These are phyloP conservation scores for Lolium rigidum DNA, from an alignment of 176 grass and related monocot species.

Conservation along the genomic window DNA sequence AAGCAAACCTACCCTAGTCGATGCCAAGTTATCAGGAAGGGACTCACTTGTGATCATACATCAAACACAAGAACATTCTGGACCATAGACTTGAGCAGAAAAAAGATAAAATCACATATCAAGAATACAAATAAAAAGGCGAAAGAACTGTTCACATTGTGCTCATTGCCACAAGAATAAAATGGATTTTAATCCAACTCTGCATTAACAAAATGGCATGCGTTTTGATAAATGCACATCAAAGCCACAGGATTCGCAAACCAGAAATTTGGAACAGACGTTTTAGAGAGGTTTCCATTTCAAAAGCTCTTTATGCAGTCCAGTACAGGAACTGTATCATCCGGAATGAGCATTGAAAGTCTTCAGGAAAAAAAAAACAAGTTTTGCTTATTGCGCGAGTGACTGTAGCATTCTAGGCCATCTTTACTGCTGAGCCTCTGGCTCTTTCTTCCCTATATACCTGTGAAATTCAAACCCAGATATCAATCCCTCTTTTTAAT, in stretches of 20 bases:
- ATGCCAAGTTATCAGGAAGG: neutral
- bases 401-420: neutral
- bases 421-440: slow-evolving; percentile 57
- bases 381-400: slow-evolving; percentile 25
- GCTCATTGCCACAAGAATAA: neutral
- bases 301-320: neutral
- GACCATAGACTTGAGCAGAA: neutral
- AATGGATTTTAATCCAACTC: neutral
- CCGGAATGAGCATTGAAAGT: slow-evolving; percentile 7
- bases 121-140: neutral
- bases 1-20: neutral
- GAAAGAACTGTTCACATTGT: no score
- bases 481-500: neutral
- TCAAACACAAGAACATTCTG: neutral
- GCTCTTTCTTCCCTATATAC: slow-evolving; percentile 77
- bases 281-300: neutral
- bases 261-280: neutral
- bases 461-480: slow-evolving; percentile 46
- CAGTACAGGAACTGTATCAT: neutral
- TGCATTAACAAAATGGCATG: neutral
- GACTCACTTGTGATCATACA: neutral
- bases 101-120: neutral
- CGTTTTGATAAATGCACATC: no score
- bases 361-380: neutral
- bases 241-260: neutral